These are phyloP conservation scores for Pyrus hybrid DNA, from an alignment of 331 rosid genomes.

Conservation along the genomic window DNA sequence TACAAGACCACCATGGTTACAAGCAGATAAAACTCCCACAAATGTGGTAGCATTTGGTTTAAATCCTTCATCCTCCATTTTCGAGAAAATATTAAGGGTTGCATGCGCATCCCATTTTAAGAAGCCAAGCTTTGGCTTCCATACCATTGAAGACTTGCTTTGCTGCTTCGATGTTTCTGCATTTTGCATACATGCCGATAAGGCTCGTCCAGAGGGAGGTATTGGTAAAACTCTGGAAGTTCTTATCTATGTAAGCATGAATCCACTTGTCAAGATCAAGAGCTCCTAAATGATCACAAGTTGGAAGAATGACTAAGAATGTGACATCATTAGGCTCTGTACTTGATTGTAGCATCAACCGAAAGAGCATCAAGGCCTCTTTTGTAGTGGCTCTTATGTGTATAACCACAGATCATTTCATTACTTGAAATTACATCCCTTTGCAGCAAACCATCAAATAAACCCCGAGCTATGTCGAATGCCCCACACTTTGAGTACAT, in stretches of 20 bases:
- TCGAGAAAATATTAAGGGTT: constrained; percentile 48
- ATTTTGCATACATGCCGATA: constrained; percentile 74
- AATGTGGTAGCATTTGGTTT: constrained; percentile 78
- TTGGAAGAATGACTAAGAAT: constrained; percentile 56
- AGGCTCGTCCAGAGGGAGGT: constrained; percentile 64
- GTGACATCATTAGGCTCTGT: constrained; percentile 68
- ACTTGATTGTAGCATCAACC: constrained; percentile 46
- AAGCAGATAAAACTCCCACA: constrained; percentile 75
- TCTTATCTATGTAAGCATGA: constrained; percentile 62
- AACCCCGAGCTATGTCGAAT: constrained; percentile 41
- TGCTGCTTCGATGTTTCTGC: constrained; percentile 58
- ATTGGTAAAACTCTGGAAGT: constrained; percentile 31
- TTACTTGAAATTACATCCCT: constrained; percentile 74
- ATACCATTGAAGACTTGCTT: constrained; percentile 51
- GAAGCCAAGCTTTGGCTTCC: constrained; percentile 44
- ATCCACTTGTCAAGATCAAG: constrained; percentile 88
- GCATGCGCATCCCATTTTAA: constrained; percentile 60
- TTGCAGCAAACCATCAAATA: constrained; percentile 53
- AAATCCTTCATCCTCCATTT: constrained; percentile 38
- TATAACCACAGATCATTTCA: constrained; percentile 75
- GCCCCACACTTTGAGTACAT: constrained; percentile 78
- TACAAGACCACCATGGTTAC: constrained; percentile 61
- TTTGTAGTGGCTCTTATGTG: constrained; percentile 31
- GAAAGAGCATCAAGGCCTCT: constrained; percentile 60
- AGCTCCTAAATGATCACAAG: constrained; percentile 78